phyloP scores from a whole-genome alignment of 1,284 basidiomycete species.

The Quambalaria eucalypti region DNA sequence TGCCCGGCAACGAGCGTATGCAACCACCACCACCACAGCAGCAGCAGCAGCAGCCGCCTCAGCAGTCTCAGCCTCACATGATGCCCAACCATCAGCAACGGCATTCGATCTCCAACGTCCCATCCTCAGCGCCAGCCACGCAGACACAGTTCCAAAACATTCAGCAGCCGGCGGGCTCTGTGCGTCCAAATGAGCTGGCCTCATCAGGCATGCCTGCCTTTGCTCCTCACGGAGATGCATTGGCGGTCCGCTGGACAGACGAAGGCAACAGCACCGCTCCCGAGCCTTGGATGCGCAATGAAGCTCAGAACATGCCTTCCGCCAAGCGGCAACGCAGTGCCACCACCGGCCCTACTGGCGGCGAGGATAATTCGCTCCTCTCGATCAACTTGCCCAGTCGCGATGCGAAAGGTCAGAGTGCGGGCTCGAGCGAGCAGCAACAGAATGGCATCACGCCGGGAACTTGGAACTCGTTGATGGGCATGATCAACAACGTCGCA shows the following conservation, averaged over 20 bases:
- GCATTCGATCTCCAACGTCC: no score
- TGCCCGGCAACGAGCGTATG: no score
- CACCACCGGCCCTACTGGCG: no score
- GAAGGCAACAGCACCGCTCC: neutral
- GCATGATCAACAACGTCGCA: neutral
- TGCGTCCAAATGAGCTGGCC: neutral
- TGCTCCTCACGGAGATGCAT: no score
- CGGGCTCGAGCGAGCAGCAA: no score
- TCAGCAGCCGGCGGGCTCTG: neutral
- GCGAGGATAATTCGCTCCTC: neutral
- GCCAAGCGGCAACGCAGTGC: neutral
- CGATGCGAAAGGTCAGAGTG: no score
- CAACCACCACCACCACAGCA: no score
- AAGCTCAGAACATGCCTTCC: neutral
- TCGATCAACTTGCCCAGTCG: no score
- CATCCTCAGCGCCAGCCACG: neutral
- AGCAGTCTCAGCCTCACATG: neutral
- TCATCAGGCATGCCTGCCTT: no score
- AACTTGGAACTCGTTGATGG: neutral
- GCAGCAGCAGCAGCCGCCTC: neutral
- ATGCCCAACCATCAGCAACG: no score
- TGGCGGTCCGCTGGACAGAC: neutral
- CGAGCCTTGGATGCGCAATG: neutral
- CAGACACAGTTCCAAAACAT: no score
- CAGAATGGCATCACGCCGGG: neutral